A percentile compares a stretch with the other conserved stretches of the same genome.
These are phyloP conservation scores for Kitagawia praeruptora DNA, from an alignment of 129 eudicot genomes.

Conservation along the genomic window DNA sequence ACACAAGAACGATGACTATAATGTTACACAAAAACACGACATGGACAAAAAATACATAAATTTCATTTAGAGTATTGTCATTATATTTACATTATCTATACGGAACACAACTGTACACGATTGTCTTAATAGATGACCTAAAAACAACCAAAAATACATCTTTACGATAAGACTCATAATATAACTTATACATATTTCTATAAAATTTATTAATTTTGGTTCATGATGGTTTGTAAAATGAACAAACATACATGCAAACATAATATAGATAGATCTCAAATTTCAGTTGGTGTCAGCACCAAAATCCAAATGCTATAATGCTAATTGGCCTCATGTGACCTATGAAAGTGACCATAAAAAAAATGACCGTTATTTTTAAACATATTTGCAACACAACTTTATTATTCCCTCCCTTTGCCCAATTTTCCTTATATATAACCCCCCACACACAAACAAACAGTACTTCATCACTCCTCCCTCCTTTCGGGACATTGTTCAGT, in stretches of 20 bases:
- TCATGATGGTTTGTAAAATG: not conserved
- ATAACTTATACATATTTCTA: no score
- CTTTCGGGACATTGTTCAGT: not conserved
- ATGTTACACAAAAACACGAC: no score
- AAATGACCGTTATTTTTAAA: constrained; percentile 25
- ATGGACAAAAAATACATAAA: no score
- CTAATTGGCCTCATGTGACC: not conserved
- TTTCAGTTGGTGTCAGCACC: not conserved
- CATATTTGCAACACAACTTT: not conserved
- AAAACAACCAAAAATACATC: no score
- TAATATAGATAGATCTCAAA: not conserved
- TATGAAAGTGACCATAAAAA: not conserved
- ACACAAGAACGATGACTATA: no score
- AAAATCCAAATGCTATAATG: not conserved
- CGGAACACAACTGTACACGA: no score
- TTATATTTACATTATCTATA: no score
- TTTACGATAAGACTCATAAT: no score
- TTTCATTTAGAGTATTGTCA: no score
- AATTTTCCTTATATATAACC: not conserved
- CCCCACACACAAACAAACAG: not conserved
- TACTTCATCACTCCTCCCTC: not conserved
- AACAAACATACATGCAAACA: not conserved
- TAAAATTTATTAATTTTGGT: no score
- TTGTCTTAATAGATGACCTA: no score
- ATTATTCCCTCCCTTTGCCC: not conserved